Conservation (phyloP, 108 stramenopile species). For the Schizochytrium sp. region DNA sequence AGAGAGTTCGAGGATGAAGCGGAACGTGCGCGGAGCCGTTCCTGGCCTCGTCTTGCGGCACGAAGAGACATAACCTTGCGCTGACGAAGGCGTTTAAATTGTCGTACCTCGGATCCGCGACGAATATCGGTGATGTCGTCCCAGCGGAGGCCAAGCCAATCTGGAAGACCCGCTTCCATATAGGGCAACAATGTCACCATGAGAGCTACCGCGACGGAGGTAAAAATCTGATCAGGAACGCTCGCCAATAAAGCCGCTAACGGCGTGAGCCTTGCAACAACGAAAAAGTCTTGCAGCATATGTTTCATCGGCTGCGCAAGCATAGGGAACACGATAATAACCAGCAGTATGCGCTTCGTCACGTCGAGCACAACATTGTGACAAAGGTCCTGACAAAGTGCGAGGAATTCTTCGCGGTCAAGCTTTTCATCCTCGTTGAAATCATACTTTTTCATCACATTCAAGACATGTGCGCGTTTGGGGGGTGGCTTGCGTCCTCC, state of each 20-base stretch:
- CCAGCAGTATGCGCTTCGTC: not conserved
- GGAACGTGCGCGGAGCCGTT: too few species aligned
- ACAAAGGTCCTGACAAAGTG: not conserved
- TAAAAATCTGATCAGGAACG: not conserved
- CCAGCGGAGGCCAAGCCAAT: not conserved
- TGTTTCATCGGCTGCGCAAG: not conserved
- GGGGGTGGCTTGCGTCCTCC: slow-evolving; percentile 9
- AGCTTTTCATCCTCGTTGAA: not conserved
- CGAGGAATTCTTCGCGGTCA: not conserved
- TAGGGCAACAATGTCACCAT: not conserved
- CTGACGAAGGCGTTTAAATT: not conserved
- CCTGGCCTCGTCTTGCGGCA: not conserved
- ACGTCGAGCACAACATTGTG: not conserved
- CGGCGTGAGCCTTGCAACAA: not conserved
- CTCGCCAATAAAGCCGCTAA: not conserved
- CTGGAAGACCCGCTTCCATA: not conserved
- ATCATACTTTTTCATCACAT: not conserved
- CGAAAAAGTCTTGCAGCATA: not conserved
- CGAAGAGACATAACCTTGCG: not conserved
- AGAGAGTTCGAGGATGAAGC: too few species aligned
- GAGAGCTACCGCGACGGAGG: not conserved
- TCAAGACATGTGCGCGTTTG: not conserved
- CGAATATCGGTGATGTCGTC: not conserved
- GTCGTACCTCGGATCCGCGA: not conserved
- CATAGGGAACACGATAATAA: not conserved